Percentiles rank a stretch among this genome's conserved stretches.
Conservation (phyloP, 192 early-diverging fungal species). For the Dissophora ornata region DNA sequence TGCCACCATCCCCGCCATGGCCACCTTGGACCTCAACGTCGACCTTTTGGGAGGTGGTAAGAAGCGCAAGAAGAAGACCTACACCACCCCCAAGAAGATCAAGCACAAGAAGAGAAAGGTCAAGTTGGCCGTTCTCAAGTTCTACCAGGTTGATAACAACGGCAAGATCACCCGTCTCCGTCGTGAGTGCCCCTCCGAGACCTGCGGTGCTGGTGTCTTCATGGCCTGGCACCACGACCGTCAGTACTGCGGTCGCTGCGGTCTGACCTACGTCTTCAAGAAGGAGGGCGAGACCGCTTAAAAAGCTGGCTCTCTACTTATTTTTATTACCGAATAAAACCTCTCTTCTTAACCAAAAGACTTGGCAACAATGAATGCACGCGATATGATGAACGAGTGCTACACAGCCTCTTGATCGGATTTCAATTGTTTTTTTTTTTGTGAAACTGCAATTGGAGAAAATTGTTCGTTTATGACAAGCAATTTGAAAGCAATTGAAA, state of each 20-base stretch:
- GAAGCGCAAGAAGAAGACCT: constrained; percentile 99
- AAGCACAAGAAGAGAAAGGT: constrained; percentile 99
- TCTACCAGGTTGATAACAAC: constrained; percentile 98
- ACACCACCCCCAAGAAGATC: constrained; percentile 99
- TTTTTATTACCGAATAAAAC: constrained; percentile 51
- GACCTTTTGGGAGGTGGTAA: constrained; percentile 88
- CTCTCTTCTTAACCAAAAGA: constrained; percentile 6
- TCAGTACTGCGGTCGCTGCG: constrained; percentile 98
- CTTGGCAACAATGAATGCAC: no score
- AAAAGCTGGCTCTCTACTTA: constrained; percentile 20
- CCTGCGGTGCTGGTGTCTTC: constrained; percentile 99
- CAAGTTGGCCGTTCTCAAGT: constrained; percentile 98
- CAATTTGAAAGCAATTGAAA: no score
- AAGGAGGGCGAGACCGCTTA: constrained; percentile 68
- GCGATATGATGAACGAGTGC: no score
- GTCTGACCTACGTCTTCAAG: constrained; percentile 96
- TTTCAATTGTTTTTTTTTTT: no score
- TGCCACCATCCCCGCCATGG: constrained; percentile 45
- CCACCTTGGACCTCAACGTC: constrained; percentile 63
- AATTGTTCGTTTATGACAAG: no score
- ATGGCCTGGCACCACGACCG: constrained; percentile 98
- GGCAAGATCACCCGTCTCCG: constrained; percentile 98
- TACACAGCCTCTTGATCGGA: no score
- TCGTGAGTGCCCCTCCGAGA: constrained; percentile 96
- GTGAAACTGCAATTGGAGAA: no score